Evolutionary conservation across 2,329 filamentous ascomycete genomes (phyloP), one percentile per base, ranked within the genome.

Genomic region (Helotiales sp.): DNA sequence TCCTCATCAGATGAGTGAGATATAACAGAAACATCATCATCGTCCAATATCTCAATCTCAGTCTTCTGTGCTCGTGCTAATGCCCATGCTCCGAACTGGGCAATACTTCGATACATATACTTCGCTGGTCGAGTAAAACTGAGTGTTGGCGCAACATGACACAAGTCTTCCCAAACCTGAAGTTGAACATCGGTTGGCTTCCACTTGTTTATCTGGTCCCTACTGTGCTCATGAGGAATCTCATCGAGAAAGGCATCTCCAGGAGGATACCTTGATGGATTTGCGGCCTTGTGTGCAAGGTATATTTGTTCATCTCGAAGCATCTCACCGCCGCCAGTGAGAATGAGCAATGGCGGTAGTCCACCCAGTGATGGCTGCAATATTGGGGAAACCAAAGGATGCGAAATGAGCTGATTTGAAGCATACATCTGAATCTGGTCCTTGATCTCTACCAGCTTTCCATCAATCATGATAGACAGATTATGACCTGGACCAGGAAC

Each of bases 91-190:
- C 92, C 89, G 69, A 99, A 98, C 66, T 97, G 93, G 0, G 95
- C 90, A 52, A 97, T 86, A 1, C 91, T 90, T 48, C 93, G 84
- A 71, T 91, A 98, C 92, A 98, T 97, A 75, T 89, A 90, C 72
- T 98, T 98, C 46, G 93, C 95, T 0, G 95, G 95, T n/a, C 88
- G 83, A 0, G 93, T 98, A 72, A 96, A 98, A 67, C 91, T 96
- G n/a, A 98, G 80, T 0, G 93, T 97, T 0, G 93, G 91, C 0
- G 89, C 87, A 5, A 96, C 93, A 70, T 98, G 93, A 68, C 95
- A 98, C 2, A 98, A 77, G 67, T 96, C 90, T 57, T 98, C 93
- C 93, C 93, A 98, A 1, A 98, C 88, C 71, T 98, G 95, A 2
- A 99, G 80, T 70, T 97, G 92, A 0, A 98, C 93, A 66, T 96